These are phyloP conservation scores for Tricholoma terreum DNA, from an alignment of 768 basidiomycete genomes.

Conservation along the genomic window DNA sequence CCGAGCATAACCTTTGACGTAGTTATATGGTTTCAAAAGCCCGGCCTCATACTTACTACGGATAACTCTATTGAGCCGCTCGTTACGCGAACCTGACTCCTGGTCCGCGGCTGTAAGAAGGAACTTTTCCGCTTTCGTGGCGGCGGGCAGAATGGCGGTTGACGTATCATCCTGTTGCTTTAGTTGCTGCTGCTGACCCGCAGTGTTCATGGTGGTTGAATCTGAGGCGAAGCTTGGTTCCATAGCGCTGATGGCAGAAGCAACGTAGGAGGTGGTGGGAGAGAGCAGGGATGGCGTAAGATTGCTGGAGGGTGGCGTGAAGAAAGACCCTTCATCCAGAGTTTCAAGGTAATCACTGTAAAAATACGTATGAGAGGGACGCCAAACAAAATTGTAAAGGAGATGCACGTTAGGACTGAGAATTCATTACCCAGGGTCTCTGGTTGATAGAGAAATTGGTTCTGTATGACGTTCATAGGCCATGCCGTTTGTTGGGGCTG, in stretches of 20 bases:
- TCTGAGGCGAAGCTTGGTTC: neutral
- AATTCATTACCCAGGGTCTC: constrained; percentile 81
- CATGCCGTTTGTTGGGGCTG: constrained; percentile 41
- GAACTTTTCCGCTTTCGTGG: constrained; percentile 84
- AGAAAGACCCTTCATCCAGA: constrained; percentile 80
- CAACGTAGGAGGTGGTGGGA: constrained; percentile 23
- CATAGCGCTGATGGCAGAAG: neutral
- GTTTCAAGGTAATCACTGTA: constrained; percentile 84
- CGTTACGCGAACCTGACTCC: constrained; percentile 84
- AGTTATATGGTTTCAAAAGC: constrained; percentile 91
- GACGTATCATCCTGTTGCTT: constrained; percentile 22
- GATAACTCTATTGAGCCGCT: constrained; percentile 88
- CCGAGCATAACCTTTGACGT: constrained; percentile 92
- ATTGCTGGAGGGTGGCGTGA: constrained; percentile 51
- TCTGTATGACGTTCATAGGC: constrained; percentile 50
- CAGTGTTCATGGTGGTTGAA: constrained; percentile 8
- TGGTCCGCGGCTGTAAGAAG: constrained; percentile 94
- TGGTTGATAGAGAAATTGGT: constrained; percentile 63
- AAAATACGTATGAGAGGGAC: neutral
- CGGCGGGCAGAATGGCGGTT: constrained; percentile 61
- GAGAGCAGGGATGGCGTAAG: constrained; percentile 35
- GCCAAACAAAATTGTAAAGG: constrained; percentile 22
- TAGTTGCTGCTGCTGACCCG: constrained; percentile 3
- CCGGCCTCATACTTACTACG: constrained; percentile 97
- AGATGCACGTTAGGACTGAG: constrained; percentile 63